Base-by-base conservation (phyloP, 2,329 filamentous ascomycete species). In the Iodosphaeria phyllophila region DNA sequence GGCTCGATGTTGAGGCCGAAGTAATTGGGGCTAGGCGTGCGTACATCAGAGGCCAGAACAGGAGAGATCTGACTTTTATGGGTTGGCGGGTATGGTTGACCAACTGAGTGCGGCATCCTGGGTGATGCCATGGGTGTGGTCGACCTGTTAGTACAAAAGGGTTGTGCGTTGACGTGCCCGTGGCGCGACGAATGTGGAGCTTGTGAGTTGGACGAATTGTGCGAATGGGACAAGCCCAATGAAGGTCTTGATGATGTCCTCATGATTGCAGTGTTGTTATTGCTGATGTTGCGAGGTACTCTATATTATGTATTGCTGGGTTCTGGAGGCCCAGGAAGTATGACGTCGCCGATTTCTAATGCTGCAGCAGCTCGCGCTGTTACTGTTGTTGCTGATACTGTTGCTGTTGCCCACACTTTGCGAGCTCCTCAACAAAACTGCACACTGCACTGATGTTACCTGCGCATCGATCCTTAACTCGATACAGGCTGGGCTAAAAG, bases 1-100 rank as follows among this genome's bases (percentile, higher is more conserved):
- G 66, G 37, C 30, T 82, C 72, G 32, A 79, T 53, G 16, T 71
- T 57, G 30, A 91, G 66, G 28, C 77, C 78, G 45, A 92, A 92
- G 49, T 92, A 92, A 45, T 84, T 91, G 8, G 82, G 79, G 43
- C 79, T 86, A 7, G 70, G 53, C 1, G 62, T 51, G 32, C 59
- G 54, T 10, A 41, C 42, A 20, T 58, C 53, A 5, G 40, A 23
- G 16, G 38, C 28, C 20, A 47, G 41, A 14, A 34, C 42, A 3
- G 60, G 57, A 3, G 63, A 61, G 5, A 59, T 42, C 31, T 54
- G 60, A 14, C 30, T 29, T 16, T 28, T 28, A n/a, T n/a, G n/a
- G n/a, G n/a, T n/a, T 5, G 64, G 63, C 3, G 64, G 57, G 17
- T 59, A 50, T 13, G 55, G 43, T 40, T 71, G 64, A 33, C 64